Conservation (phyloP, 164 flowering plant species). For the Platanus orientalis region DNA sequence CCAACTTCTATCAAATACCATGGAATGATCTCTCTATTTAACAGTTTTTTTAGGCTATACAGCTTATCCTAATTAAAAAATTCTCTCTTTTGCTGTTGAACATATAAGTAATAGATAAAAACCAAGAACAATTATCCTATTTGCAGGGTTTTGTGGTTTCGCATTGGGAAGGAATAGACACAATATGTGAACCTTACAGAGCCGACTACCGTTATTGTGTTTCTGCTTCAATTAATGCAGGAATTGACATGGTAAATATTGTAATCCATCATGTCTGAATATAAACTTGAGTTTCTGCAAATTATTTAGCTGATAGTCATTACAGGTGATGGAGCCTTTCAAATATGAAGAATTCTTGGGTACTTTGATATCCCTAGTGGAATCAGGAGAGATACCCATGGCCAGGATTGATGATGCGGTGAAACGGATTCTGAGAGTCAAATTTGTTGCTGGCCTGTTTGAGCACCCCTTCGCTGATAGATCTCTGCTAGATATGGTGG, state of each 20-base stretch:
- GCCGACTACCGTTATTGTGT: slow-evolving; percentile 59
- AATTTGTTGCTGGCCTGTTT: slow-evolving; percentile 73
- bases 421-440: slow-evolving; percentile 75
- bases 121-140: too few relatives aligned
- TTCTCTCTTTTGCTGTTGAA: too few relatives aligned
- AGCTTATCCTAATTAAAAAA: too few relatives aligned
- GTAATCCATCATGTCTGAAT: not conserved
- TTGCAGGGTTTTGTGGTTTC: slow-evolving; percentile 80
- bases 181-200: slow-evolving; percentile 52
- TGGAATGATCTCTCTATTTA: too few relatives aligned
- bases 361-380: slow-evolving; percentile 50
- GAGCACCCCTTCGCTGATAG: slow-evolving; percentile 66
- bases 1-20: too few relatives aligned
- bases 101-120: too few relatives aligned
- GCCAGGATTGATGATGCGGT: slow-evolving; percentile 85
- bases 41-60: too few relatives aligned
- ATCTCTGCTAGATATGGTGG: slow-evolving; percentile 60
- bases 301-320: slow-evolving; percentile 8
- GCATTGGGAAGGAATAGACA: slow-evolving; percentile 79
- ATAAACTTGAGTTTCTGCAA: too few relatives aligned
- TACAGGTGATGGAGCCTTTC: slow-evolving; percentile 84
- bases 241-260: slow-evolving; percentile 71
- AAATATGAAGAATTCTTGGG: slow-evolving; percentile 53
- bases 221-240: slow-evolving; percentile 65
- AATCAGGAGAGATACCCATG: slow-evolving; percentile 63